phyloP scores from a whole-genome alignment of 768 basidiomycete species.

The Suillus clintonianus region DNA sequence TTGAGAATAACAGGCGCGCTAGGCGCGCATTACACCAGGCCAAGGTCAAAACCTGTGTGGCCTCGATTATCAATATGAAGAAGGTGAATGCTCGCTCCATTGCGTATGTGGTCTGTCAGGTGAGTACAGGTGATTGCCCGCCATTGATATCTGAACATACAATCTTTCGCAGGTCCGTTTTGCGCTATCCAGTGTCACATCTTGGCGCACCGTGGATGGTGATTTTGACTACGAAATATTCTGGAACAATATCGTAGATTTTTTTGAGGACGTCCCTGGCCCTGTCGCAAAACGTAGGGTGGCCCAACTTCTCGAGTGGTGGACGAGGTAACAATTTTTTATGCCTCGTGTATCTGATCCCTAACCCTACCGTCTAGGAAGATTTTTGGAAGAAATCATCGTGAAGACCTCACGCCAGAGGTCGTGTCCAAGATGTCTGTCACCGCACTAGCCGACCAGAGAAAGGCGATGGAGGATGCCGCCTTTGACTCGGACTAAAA shows the following conservation, averaged over 20 bases:
- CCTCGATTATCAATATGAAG: too few species aligned
- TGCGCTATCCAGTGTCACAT: conserved; percentile 11
- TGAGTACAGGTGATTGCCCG: not conserved
- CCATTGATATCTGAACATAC: not conserved
- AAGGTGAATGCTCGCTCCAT: too few species aligned
- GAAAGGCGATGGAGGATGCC: not conserved
- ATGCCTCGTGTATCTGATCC: not conserved
- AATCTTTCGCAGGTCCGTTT: conserved; percentile 14
- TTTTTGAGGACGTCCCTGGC: conserved; percentile 22
- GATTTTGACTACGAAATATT: conserved; percentile 19
- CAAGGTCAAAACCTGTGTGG: too few species aligned
- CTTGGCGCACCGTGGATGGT: conserved; percentile 14
- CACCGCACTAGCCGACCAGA: not conserved
- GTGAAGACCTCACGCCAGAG: not conserved
- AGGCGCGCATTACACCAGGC: too few species aligned
- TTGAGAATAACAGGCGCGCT: too few species aligned
- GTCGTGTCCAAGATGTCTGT: not conserved
- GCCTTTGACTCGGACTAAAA: not conserved
- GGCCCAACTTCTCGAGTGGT: not conserved
- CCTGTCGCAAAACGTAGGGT: conserved; percentile 1
- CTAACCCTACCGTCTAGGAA: not conserved
- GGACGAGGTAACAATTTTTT: not conserved
- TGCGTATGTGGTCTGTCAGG: conserved; percentile 23
- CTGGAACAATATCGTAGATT: conserved; percentile 28
- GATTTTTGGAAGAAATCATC: not conserved